phyloP scores from a whole-genome alignment of 495 filamentous ascomycete genomes.

The Neurospora sp. region DNA sequence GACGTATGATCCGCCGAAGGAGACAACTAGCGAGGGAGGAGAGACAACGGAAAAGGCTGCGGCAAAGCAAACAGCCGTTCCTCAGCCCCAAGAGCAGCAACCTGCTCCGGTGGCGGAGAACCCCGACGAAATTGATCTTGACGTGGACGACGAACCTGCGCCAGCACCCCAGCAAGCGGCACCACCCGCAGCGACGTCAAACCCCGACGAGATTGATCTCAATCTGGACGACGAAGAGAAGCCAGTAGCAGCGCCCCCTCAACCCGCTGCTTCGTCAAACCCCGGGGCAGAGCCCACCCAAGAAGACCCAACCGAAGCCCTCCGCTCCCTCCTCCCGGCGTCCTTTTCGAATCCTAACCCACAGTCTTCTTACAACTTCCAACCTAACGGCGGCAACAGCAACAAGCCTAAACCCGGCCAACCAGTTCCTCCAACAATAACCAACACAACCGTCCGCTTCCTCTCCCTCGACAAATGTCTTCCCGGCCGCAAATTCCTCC shows the following conservation, averaged over 20 bases:
- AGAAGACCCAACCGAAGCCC: slow-evolving; percentile 39
- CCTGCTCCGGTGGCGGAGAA: neutral
- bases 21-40: neutral
- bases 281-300: slow-evolving; percentile 2
- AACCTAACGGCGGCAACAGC: slow-evolving; percentile 6
- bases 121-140: slow-evolving; percentile 7
- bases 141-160: slow-evolving; percentile 10
- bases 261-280: neutral
- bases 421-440: slow-evolving; percentile 43
- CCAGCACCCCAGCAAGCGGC: neutral
- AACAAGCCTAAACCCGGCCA: slow-evolving; percentile 30
- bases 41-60: neutral
- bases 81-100: neutral
- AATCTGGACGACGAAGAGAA: slow-evolving; percentile 42
- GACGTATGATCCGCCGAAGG: slow-evolving; percentile 37
- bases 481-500: slow-evolving; percentile 67
- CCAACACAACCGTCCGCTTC: slow-evolving; percentile 71
- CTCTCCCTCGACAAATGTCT: slow-evolving; percentile 86
- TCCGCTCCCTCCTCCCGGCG: slow-evolving; percentile 58
- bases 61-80: neutral
- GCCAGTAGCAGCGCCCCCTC: neutral
- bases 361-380: slow-evolving; percentile 2
- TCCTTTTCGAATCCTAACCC: slow-evolving; percentile 44
- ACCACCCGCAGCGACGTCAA: neutral
- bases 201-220: neutral